Percentiles rank a stretch among this genome's conserved stretches.
These are phyloP conservation scores for Aureobasidium pullulans DNA, from an alignment of 2,329 filamentous ascomycete species.

Conservation along the genomic window DNA sequence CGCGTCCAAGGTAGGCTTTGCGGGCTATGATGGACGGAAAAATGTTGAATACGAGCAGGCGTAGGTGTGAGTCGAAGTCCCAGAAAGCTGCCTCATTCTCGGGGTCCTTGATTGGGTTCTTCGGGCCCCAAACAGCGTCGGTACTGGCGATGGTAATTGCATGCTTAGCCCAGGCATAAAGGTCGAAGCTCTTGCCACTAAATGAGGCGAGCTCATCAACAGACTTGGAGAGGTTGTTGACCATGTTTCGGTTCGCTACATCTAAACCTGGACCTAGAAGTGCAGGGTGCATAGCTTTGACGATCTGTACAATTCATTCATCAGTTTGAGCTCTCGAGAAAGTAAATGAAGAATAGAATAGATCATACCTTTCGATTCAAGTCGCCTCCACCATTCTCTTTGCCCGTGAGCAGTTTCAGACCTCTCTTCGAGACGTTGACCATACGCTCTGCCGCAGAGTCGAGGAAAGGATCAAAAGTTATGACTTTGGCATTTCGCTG, in stretches of 20 bases:
- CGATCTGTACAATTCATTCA: not conserved
- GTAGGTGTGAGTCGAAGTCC: slow-evolving; percentile 33
- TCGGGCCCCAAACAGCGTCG: slow-evolving; percentile 36
- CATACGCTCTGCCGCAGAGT: slow-evolving; percentile 32
- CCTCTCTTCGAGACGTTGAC: slow-evolving; percentile 30
- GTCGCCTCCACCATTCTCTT: slow-evolving; percentile 14
- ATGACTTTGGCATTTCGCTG: slow-evolving; percentile 34
- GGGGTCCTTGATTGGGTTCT: slow-evolving; percentile 34
- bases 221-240: not conserved
- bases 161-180: slow-evolving; percentile 35
- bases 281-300: slow-evolving; percentile 27
- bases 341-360: no score
- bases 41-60: slow-evolving; percentile 16
- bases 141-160: slow-evolving; percentile 33
- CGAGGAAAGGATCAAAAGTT: slow-evolving; percentile 36
- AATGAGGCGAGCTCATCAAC: slow-evolving; percentile 22
- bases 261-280: slow-evolving; percentile 27
- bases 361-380: not conserved
- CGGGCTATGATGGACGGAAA: slow-evolving; percentile 31
- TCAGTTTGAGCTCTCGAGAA: not conserved
- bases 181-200: slow-evolving; percentile 23
- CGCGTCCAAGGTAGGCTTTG: slow-evolving; percentile 31
- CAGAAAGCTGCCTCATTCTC: slow-evolving; percentile 32
- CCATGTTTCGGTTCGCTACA: slow-evolving; percentile 29
- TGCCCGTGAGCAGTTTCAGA: slow-evolving; percentile 21